A percentile compares a stretch with the other conserved stretches of the same genome.
Conservation (phyloP, 306 rosid species). For the Geum urbanum region DNA sequence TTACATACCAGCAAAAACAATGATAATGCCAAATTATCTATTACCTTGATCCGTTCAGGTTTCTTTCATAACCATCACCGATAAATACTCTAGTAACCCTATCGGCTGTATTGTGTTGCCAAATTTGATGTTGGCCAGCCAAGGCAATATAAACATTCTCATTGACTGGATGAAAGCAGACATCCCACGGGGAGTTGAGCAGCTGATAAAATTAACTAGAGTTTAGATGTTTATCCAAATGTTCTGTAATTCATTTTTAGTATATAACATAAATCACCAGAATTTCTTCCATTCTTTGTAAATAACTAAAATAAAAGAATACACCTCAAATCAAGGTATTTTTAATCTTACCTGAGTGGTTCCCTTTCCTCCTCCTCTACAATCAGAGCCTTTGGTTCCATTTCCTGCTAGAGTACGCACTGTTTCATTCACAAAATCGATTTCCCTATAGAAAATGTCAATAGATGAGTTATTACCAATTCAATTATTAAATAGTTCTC, state of each 20-base stretch:
- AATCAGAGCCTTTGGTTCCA: constrained; percentile 96
- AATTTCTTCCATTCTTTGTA: not conserved
- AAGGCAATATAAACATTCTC: constrained; percentile 84
- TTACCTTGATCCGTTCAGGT: constrained; percentile 88
- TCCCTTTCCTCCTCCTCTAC: constrained; percentile 75
- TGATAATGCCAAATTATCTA: not conserved
- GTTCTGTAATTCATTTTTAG: not conserved
- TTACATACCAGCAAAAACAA: constrained; percentile 17
- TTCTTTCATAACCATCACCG: constrained; percentile 95
- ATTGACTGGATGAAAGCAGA: constrained; percentile 80
- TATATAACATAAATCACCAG: constrained; percentile 8
- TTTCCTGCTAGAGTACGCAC: constrained; percentile 90
- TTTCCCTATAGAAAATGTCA: constrained; percentile 46
- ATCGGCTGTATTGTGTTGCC: constrained; percentile 67
- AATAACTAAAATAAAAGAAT: not conserved
- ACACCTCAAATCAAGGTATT: constrained; percentile 19
- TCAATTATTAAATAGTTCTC: not conserved
- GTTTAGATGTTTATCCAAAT: constrained; percentile 6
- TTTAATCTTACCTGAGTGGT: constrained; percentile 59
- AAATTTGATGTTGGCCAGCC: constrained; percentile 97
- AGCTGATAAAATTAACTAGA: constrained; percentile 46
- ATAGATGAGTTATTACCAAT: not conserved
- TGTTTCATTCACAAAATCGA: constrained; percentile 77
- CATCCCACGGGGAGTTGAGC: constrained; percentile 99
- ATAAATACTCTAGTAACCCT: constrained; percentile 69